Evolutionary conservation across 2,329 filamentous ascomycete genomes (phyloP), one percentile per base, ranked within the genome.

Genomic region (Camptophora hylomeconis): DNA sequence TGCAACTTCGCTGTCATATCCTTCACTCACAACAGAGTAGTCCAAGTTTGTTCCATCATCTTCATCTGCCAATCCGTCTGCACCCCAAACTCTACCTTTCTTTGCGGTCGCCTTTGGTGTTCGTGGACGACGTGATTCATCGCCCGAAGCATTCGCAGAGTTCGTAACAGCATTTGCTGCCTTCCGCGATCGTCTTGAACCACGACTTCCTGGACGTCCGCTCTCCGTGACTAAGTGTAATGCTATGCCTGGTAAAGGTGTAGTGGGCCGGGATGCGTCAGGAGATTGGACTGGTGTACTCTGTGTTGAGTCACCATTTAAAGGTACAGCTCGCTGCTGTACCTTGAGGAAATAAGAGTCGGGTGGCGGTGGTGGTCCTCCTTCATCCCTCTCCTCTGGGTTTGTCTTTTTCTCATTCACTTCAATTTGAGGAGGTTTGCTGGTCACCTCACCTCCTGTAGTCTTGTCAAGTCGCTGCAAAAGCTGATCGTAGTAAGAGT

Each of bases 401-500:
- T 45, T 56, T 49, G 49, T 65, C 58, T 47, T 64, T 56, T 47
- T 60, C 50, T 53, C 62, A 55, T 43, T 40, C 33, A 49, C 44
- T 12, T 36, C 40, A 7, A 38, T 29, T 20, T 47, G 44, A 30
- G 49, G 39, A 5, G 65, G 65, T 31, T 71, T 59, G 36, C 71
- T 64, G 26, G 45, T 42, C 13, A 47, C 39, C n/a, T 46, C 53
- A 2, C 50, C 51, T 31, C 53, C 52, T 27, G 52, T 47, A 36
- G 57, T 55, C 24, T 40, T 37, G 48, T 76, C 83, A 12, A 98
- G 66, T 51, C 93, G 82, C 41, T 73, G 69, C 38, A 95, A 63
- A 57, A 95, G 84, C 48, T 92, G 80, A 51, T 95, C 82, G 52
- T 95, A 98, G 56, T 94, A 95, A 45, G 78, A 69, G 49, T 92